Base-by-base conservation (phyloP, 2,329 filamentous ascomycete species). In the Xylariaceae sp. region DNA sequence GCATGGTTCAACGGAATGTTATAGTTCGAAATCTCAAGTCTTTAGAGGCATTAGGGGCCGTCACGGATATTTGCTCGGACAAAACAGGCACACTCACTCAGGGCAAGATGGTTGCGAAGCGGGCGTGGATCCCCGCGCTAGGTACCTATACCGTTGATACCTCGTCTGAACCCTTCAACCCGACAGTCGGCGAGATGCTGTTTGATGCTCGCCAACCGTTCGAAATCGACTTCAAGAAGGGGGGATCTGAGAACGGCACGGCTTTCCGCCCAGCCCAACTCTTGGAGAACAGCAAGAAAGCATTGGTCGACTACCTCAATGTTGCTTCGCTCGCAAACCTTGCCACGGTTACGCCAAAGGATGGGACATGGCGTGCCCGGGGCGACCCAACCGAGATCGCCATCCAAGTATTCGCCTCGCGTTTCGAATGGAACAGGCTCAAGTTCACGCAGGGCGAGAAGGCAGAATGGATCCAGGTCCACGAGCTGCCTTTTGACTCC, bases 311-410 rank as follows among this genome's bases (percentile, higher is more conserved):
- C 4, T 87, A 82, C 65, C 78, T 89, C 29, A 76, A 80, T 41
- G 81, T 87, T 20, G 82, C 84, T 2, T 81, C 84, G 0, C 77
- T 88, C 48, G 79, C 79, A 45, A 84, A 83, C 62, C 71, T 84
- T 14, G 81, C 81, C 2, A 78, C 75, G 2, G 75, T 86, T 3
- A 75, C 75, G 44, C 65, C 73, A 46, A 73, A 75, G 44, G 73
- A 75, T 1, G 73, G 74, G 0, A 72, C 76, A 40, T 88, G 85
- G 86, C 76, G 80, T 47, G 83, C 84, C 41, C 80, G 83, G 49
- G 86, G 85, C 41, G 84, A 88, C 64, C 85, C 85, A 0, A 90
- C 88, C 1, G 88, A 90, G 65, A 88, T 90, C 52, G 88, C 88
- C 4, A 87, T 90, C 26, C 86, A 90, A 65, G 87, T 90, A 1